Evolutionary conservation across 176 grass and related monocot genomes (phyloP).

Genomic region (Paspalum notatum): DNA sequence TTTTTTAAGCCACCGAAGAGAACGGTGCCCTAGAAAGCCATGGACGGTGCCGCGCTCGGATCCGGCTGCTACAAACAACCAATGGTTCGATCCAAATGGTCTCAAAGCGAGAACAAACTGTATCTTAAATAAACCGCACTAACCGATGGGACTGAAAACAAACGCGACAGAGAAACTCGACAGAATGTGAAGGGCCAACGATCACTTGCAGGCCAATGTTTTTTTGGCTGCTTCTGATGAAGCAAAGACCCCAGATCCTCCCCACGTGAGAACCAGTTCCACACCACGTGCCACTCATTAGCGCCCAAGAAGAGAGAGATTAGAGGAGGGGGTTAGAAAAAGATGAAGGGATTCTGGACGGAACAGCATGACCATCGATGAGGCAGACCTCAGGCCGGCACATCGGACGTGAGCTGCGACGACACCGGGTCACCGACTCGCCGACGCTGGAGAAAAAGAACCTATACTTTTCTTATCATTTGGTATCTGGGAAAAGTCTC

Average conservation of each 20-base stretch:
- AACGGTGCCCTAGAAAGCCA: not conserved
- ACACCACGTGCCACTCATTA: conserved; percentile 17
- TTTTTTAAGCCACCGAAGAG: too few species aligned
- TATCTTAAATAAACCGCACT: not conserved
- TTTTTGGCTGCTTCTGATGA: not conserved
- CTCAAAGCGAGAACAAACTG: not conserved
- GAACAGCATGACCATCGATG: not conserved
- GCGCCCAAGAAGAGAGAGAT: not conserved
- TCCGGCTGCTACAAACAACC: not conserved
- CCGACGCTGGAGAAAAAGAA: conserved; percentile 21
- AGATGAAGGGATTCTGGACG: not conserved
- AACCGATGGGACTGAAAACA: not conserved
- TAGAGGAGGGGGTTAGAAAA: not conserved
- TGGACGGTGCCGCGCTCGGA: not conserved
- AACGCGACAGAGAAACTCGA: not conserved
- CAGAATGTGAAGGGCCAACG: not conserved
- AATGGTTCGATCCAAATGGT: not conserved
- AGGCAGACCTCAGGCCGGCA: not conserved
- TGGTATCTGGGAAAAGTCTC: not conserved
- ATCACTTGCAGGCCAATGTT: not conserved
- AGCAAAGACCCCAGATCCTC: not conserved
- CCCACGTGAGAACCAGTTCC: conserved; percentile 7
- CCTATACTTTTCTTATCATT: conserved; percentile 11
- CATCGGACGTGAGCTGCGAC: conserved; percentile 14
- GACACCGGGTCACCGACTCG: not conserved